phyloP scores from a whole-genome alignment of 2,329 filamentous ascomycete species.

The Parastagonospora avenae region DNA sequence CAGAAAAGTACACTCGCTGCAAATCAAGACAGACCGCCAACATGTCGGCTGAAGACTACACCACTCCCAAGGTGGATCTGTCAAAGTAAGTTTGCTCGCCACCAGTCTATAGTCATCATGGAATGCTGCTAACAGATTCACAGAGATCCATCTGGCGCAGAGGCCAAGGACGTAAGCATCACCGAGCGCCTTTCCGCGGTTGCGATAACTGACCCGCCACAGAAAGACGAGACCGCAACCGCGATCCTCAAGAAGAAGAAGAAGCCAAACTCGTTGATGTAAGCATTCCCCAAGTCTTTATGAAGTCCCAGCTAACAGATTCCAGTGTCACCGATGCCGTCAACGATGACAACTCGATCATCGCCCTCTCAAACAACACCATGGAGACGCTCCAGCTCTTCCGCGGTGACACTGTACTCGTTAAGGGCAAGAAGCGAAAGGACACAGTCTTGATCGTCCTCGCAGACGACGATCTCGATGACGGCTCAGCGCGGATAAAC shows the following conservation, averaged over 20 bases:
- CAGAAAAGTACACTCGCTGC: slow-evolving; percentile 18
- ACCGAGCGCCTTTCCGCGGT: slow-evolving; percentile 9
- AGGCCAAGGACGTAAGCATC: slow-evolving; percentile 74
- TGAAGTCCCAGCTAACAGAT: slow-evolving; percentile 18
- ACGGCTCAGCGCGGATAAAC: slow-evolving; percentile 96
- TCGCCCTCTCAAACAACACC: slow-evolving; percentile 95
- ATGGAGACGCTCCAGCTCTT: slow-evolving; percentile 99
- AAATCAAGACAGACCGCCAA: slow-evolving; percentile 24
- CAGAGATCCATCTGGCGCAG: slow-evolving; percentile 88
- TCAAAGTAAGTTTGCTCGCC: slow-evolving; percentile 46
- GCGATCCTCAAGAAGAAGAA: slow-evolving; percentile 99
- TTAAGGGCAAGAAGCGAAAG: slow-evolving; percentile 99
- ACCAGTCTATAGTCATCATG: slow-evolving; percentile 8
- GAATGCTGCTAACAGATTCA: slow-evolving; percentile 48
- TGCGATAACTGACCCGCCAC: slow-evolving; percentile 39
- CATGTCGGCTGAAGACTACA: slow-evolving; percentile 58
- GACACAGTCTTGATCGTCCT: slow-evolving; percentile 98
- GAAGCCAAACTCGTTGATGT: slow-evolving; percentile 99
- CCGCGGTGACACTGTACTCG: slow-evolving; percentile 96
- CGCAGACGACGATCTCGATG: slow-evolving; percentile 96
- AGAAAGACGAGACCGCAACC: slow-evolving; percentile 91
- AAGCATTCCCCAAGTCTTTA: slow-evolving; percentile 46
- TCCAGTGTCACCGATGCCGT: slow-evolving; percentile 92
- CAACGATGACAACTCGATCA: slow-evolving; percentile 99
- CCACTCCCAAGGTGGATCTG: slow-evolving; percentile 56